Conservation (phyloP, 257 asterid genomes). For the Solanum chiquidenum region DNA sequence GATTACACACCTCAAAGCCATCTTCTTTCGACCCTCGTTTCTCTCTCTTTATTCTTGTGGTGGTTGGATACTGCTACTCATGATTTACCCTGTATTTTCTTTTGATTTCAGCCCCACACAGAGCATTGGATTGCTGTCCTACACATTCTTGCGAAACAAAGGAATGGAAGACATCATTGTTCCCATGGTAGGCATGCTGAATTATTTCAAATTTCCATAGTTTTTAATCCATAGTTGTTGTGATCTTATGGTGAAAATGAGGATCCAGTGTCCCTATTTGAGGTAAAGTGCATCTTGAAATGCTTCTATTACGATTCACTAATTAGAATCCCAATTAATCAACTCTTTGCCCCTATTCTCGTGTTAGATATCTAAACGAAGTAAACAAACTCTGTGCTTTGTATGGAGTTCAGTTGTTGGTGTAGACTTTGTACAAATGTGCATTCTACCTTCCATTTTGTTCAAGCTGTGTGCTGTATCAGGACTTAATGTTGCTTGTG, state of each 20-base stretch:
- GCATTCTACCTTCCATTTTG: neutral
- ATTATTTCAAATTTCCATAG: neutral
- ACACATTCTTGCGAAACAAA: conserved; percentile 68
- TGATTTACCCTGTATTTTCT: neutral
- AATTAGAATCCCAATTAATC: neutral
- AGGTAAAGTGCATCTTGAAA: neutral
- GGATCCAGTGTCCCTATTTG: neutral
- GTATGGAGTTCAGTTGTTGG: neutral
- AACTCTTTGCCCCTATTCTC: neutral
- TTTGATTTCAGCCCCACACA: conserved; percentile 50
- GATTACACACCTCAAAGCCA: no score
- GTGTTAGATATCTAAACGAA: neutral
- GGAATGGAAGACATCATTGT: conserved; percentile 86
- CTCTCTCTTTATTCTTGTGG: neutral
- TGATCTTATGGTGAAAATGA: neutral
- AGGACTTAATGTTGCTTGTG: neutral
- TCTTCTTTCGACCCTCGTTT: neutral
- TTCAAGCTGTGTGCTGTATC: neutral
- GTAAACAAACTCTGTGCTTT: neutral
- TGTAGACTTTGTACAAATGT: neutral
- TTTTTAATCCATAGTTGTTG: neutral
- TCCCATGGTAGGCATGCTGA: conserved; percentile 57
- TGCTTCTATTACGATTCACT: neutral
- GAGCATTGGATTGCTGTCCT: conserved; percentile 84
- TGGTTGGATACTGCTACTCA: neutral